Evolutionary conservation across 2,329 filamentous ascomycete genomes (phyloP), one percentile per base, ranked within the genome.

Genomic region (Paecilomyces dactylethromorphus): DNA sequence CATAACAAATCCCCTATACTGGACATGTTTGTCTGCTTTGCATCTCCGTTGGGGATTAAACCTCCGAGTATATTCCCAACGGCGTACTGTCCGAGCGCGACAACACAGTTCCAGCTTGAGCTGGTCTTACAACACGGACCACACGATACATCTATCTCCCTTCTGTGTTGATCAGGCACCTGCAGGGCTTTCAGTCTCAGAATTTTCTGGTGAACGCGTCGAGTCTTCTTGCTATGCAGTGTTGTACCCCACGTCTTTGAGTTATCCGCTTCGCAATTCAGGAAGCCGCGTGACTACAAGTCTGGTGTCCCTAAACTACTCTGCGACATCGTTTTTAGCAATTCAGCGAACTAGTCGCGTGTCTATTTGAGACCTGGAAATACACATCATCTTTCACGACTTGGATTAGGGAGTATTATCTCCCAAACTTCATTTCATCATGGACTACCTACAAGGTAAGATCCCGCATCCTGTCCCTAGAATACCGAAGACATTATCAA

Each of bases 371-470:
- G 2, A 45, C 7, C 21, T 18, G 15, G 39, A 21, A n/a, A 18
- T 18, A 6, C 15, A 18, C 10, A 18, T 10, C n/a, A 2, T 45
- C 39, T 6, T 45, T 39, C n/a, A 2, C 15, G 39, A 45, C n/a
- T 45, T 18, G 8, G 18, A 45, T 45, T 8, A n/a, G 15, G 15
- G 21, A 45, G n/a, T n/a, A n/a, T 6, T 18, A 45, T 18, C 4
- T 5, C 7, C 39, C 15, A 7, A 39, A 15, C 39, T 45, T 21
- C 39, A 45, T 18, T 21, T 18, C 50, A 56, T 39, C 50, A 61
- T 59, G 59, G 55, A 57, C 11, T 59, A 54, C 33, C 31, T 65
- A 32, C 62, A 65, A 63, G 60, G 64, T 61, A 53, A 53, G 54
- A 22, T 21, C 29, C 8, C 29, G 57, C 33, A 49, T 29, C 33